phyloP scores from a whole-genome alignment of 805 yeast genomes.

The Suhomyces sp. region DNA sequence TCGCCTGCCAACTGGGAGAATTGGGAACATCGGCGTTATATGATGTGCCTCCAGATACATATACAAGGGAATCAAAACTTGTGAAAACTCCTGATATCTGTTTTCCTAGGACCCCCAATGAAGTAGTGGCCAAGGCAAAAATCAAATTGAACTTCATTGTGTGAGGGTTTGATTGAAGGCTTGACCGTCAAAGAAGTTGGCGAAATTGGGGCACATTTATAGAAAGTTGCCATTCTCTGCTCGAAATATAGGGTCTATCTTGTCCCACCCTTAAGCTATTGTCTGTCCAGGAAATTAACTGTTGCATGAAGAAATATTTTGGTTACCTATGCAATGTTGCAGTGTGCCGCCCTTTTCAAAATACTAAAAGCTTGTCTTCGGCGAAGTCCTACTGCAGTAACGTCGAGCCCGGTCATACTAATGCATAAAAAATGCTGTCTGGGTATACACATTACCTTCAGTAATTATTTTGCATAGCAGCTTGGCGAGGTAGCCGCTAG shows the following conservation, averaged over 20 bases:
- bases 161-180: not conserved
- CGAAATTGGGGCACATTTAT: not conserved
- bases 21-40: conserved; percentile 1
- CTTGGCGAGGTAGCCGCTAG: not conserved
- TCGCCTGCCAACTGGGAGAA: conserved; percentile 12
- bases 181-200: not conserved
- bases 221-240: not conserved
- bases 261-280: too few relatives aligned
- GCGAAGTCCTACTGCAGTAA: not conserved
- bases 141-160: not conserved
- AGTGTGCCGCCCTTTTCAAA: not conserved
- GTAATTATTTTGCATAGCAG: not conserved
- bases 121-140: conserved; percentile 1
- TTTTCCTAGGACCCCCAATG: conserved; percentile 2
- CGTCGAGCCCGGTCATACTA: not conserved
- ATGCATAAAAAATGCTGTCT: not conserved
- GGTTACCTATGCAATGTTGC: not conserved
- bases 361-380: not conserved
- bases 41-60: not conserved
- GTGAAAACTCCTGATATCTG: conserved; percentile 14
- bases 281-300: not conserved
- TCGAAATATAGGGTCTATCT: not conserved
- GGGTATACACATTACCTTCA: not conserved
- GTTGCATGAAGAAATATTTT: not conserved
- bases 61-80: conserved; percentile 7